Evolutionary conservation across 768 basidiomycete species (phyloP).

Genomic region (Pisolithus marmoratus): DNA sequence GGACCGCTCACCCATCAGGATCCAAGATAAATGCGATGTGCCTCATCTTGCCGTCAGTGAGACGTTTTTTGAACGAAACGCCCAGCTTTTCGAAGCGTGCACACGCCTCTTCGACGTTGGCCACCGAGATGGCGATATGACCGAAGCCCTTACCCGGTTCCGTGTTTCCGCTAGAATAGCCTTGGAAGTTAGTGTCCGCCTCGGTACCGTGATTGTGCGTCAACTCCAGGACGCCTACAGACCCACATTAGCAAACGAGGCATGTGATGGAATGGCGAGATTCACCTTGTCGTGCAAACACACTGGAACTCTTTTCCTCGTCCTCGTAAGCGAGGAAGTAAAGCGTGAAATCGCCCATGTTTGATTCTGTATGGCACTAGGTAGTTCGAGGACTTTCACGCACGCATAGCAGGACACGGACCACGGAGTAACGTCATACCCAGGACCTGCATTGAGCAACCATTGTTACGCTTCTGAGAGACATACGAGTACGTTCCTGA

Average conservation of each 20-base stretch:
- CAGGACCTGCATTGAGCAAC: constrained; percentile 34
- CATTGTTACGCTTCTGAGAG: background rate
- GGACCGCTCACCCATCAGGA: constrained; percentile 61
- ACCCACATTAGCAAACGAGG: background rate
- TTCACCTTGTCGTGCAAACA: constrained; percentile 63
- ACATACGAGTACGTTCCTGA: background rate
- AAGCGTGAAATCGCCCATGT: constrained; percentile 61
- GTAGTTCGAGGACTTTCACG: constrained; percentile 4
- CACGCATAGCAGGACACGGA: constrained; percentile 17
- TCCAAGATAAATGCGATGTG: constrained; percentile 81
- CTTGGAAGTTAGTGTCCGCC: constrained; percentile 65
- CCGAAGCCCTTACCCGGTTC: constrained; percentile 79
- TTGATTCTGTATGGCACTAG: constrained; percentile 39
- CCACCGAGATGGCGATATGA: constrained; percentile 83
- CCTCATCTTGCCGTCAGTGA: constrained; percentile 81
- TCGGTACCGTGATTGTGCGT: constrained; percentile 93
- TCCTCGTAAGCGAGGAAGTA: constrained; percentile 85
- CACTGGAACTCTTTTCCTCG: constrained; percentile 42
- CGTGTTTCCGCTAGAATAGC: constrained; percentile 81
- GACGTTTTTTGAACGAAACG: constrained; percentile 84
- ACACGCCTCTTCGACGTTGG: constrained; percentile 78
- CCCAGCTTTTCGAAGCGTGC: constrained; percentile 74
- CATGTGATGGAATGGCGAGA: background rate
- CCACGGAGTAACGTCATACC: constrained; percentile 75
- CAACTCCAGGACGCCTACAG: constrained; percentile 69